phyloP scores from a whole-genome alignment of 2,329 filamentous ascomycete genomes.

The Reticulascus tulasneorum region DNA sequence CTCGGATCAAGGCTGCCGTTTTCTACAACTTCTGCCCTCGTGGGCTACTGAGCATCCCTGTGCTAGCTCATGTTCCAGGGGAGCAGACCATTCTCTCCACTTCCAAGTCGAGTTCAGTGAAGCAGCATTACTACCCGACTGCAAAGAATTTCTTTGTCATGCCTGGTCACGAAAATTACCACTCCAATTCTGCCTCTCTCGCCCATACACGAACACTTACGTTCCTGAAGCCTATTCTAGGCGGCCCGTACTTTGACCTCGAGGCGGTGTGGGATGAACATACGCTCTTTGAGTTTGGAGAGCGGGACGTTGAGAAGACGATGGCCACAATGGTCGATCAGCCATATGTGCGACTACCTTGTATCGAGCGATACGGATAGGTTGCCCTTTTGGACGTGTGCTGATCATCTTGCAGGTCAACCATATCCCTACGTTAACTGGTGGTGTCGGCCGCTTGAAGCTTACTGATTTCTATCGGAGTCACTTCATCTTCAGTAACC shows the following conservation, averaged over 20 bases:
- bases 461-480: conserved; percentile 67
- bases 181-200: conserved; percentile 51
- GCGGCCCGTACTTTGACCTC: conserved; percentile 67
- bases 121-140: conserved; percentile 36
- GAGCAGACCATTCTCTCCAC: neutral
- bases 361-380: no score
- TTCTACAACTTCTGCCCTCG: conserved; percentile 9
- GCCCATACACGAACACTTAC: conserved; percentile 63
- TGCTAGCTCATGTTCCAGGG: conserved; percentile 4
- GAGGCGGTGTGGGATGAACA: conserved; percentile 79
- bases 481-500: conserved; percentile 73
- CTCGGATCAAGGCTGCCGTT: conserved; percentile 10
- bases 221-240: conserved; percentile 60
- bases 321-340: conserved; percentile 81
- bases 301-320: conserved; percentile 64
- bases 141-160: conserved; percentile 37
- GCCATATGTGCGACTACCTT: conserved; percentile 59
- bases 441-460: conserved; percentile 61
- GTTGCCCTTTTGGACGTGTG: no score
- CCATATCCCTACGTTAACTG: conserved; percentile 43
- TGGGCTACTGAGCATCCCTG: conserved; percentile 5
- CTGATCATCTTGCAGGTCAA: conserved; percentile 7
- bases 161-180: conserved; percentile 47
- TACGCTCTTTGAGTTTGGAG: conserved; percentile 65
- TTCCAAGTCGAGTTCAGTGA: no score